Evolutionary conservation across 148 eudicot genomes (phyloP), one percentile per base, ranked within the genome.

Genomic region (Polygonum maritimum): DNA sequence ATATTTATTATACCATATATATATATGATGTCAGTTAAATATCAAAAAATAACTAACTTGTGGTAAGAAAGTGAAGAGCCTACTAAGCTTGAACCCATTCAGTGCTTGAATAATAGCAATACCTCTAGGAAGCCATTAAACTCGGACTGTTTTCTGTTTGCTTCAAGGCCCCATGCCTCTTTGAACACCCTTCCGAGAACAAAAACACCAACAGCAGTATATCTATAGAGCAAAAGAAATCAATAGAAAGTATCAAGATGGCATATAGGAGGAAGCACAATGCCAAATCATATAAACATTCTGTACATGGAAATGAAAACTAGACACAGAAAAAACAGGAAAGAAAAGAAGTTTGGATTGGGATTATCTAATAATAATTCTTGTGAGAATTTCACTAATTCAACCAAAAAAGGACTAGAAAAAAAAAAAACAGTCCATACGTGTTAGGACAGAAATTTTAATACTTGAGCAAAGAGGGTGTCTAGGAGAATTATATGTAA

Each of bases 161-260:
- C 96, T 81, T 80, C 83, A 62, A 77, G 22, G 31, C 96, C 97
- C 99, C 99, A 95, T 76, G 97, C 92, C 86, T 90, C 94, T 75
- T 88, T 83, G 78, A 95, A 91, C 85, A 79, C 88, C 84, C 94
- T 87, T 80, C 92, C 99, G 77, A 95, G 97, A 76, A 95, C 99
- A 85, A 95, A 92, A 71, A 92, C 94, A 69, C 99, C 99, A 76
- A 95, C 97, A 74, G 97, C 97, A 82, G 99, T 90, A 87, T 92
- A 95, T 83, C 99, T 95, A 83, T 77, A 78, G 21, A 75, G 79
- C 75, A 62, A 79, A 55, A 78, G 62, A 40, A 48, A 48, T 7
- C 74, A 41, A 26, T 5, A 44, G 2, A 19, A 11, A 21, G 74
- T 45, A 19, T 72, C 52, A 19, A 11, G 74, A 44, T 44, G 33